Percentiles rank a stretch among this genome's conserved stretches.
Conservation (phyloP, 2,329 filamentous ascomycete species). For the Nemania serpens region DNA sequence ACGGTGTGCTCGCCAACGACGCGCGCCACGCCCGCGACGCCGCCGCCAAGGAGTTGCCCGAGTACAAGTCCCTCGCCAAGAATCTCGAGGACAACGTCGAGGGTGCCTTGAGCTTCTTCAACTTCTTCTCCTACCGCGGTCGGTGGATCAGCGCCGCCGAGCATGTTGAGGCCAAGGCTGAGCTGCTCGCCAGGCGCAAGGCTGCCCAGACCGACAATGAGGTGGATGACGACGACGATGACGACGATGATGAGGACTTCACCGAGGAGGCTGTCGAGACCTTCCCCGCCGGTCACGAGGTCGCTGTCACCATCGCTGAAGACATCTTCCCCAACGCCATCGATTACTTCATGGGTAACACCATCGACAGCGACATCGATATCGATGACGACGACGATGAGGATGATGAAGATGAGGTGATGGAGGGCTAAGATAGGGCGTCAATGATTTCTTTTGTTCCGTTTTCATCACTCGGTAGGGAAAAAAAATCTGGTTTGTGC, state of each 20-base stretch:
- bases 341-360: slow-evolving; percentile 38
- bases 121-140: slow-evolving; percentile 70
- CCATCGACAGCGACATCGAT: slow-evolving; percentile 36
- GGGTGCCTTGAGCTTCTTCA: slow-evolving; percentile 65
- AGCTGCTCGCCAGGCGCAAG: slow-evolving; percentile 39
- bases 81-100: slow-evolving; percentile 32
- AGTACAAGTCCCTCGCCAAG: slow-evolving; percentile 35
- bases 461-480: slow-evolving; percentile 23
- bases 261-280: slow-evolving; percentile 41
- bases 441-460: slow-evolving; percentile 21
- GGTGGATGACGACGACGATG: slow-evolving; percentile 44
- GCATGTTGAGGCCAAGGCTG: slow-evolving; percentile 55
- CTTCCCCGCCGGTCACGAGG: slow-evolving; percentile 38
- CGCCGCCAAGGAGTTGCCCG: slow-evolving; percentile 35
- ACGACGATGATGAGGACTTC: slow-evolving; percentile 43
- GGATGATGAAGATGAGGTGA: slow-evolving; percentile 39
- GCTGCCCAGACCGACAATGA: slow-evolving; percentile 35
- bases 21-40: slow-evolving; percentile 36
- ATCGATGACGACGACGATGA: slow-evolving; percentile 33
- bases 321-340: slow-evolving; percentile 39
- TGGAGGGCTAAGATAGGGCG: slow-evolving; percentile 30
- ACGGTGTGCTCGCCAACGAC: slow-evolving; percentile 40
- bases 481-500: slow-evolving; percentile 21
- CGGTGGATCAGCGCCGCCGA: slow-evolving; percentile 65
- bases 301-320: slow-evolving; percentile 37